Conservation (phyloP, 495 filamentous ascomycete genomes). For the Penicillium atrosanguineum region DNA sequence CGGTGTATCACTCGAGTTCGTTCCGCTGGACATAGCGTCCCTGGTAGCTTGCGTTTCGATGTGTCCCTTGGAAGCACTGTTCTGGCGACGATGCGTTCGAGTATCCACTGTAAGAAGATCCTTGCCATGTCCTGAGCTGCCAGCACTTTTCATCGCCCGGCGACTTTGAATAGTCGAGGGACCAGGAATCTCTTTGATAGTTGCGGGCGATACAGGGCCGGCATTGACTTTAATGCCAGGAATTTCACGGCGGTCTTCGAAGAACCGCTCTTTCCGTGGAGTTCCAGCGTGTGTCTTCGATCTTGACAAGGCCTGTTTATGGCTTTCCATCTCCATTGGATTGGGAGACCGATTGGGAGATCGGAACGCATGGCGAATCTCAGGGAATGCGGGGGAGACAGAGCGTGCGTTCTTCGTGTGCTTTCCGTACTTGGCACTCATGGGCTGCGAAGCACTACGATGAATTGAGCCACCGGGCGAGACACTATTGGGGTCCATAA, state of each 20-base stretch:
- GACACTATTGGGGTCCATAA: conserved; percentile 22
- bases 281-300: not conserved
- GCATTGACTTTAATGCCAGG: conserved; percentile 19
- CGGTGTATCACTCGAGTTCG: conserved; percentile 16
- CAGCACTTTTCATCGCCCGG: conserved; percentile 28
- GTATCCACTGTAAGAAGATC: conserved; percentile 31
- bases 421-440: conserved; percentile 25
- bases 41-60: conserved; percentile 8
- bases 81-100: conserved; percentile 13
- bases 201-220: conserved; percentile 6
- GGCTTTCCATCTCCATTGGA: conserved; percentile 2
- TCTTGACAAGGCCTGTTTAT: conserved; percentile 8
- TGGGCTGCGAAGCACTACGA: conserved; percentile 37
- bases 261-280: not conserved
- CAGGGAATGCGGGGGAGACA: conserved; percentile 40
- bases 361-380: conserved; percentile 37
- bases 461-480: conserved; percentile 30
- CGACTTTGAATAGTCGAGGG: conserved; percentile 35
- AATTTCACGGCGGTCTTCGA: conserved; percentile 11
- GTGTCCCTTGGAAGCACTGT: not conserved
- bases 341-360: conserved; percentile 24
- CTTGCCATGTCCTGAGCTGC: conserved; percentile 14
- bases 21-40: conserved; percentile 4
- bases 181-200: conserved; percentile 1
- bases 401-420: conserved; percentile 36